Evolutionary conservation across 805 yeast genomes (phyloP).

Genomic region (Lipomyces mesembrius): DNA sequence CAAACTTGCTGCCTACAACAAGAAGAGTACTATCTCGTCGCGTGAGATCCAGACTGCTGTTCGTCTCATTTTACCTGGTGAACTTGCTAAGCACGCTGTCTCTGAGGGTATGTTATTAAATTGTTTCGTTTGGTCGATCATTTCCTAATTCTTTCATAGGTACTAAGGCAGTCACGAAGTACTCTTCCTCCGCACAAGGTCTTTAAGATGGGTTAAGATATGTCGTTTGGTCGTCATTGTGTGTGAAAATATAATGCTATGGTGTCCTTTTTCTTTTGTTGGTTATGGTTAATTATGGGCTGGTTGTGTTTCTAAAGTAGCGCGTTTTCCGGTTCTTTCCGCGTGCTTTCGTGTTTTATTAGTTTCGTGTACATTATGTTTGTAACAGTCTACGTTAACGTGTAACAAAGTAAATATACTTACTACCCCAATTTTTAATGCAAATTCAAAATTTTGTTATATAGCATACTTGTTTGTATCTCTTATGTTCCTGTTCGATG

Average conservation of each 20-base stretch:
- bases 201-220: constrained; percentile 6
- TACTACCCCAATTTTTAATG: neutral
- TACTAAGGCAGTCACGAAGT: constrained; percentile 40
- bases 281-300: constrained; percentile 35
- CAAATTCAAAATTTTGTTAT: neutral
- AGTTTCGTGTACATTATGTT: constrained; percentile 33
- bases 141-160: constrained; percentile 8
- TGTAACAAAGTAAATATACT: constrained; percentile 2
- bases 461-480: too few relatives aligned
- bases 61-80: constrained; percentile 97
- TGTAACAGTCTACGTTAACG: constrained; percentile 4
- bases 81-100: constrained; percentile 97
- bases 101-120: constrained; percentile 76
- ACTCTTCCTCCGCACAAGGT: constrained; percentile 34
- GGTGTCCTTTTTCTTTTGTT: constrained; percentile 34
- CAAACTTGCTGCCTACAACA: constrained; percentile 97
- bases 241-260: constrained; percentile 17
- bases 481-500: too few relatives aligned
- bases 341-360: constrained; percentile 32
- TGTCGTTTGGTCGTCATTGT: constrained; percentile 10
- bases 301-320: constrained; percentile 16
- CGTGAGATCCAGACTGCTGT: constrained; percentile 99
- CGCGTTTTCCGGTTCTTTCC: constrained; percentile 16
- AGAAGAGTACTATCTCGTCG: constrained; percentile 95
- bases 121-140: constrained; percentile 3